These are phyloP conservation scores for Aegilops umbellulata DNA, from an alignment of 176 grass and related monocot species.

Conservation along the genomic window DNA sequence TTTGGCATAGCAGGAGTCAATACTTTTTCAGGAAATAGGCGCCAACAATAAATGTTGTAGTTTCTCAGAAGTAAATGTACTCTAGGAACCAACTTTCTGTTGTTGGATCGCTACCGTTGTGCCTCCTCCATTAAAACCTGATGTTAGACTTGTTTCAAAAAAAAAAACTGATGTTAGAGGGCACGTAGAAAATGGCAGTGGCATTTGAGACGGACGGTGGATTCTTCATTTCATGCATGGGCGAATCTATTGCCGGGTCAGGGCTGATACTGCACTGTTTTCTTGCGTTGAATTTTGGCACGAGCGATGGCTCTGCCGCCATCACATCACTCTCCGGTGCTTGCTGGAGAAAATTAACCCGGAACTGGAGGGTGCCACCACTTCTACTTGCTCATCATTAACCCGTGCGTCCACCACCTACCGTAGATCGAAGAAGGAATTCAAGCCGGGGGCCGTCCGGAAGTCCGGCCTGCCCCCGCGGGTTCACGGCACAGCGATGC, in stretches of 20 bases:
- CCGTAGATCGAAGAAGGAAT: neutral
- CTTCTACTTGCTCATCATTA: neutral
- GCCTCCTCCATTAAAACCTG: too few species aligned
- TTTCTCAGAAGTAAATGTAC: neutral
- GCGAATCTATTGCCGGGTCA: neutral
- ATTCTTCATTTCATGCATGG: neutral
- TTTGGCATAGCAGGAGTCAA: neutral
- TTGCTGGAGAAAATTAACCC: neutral
- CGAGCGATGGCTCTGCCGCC: neutral
- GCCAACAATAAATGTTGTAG: neutral
- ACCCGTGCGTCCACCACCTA: neutral
- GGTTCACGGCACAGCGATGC: slow-evolving; percentile 26
- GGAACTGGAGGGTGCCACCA: neutral
- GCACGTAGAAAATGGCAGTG: too few species aligned
- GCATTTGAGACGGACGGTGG: too few species aligned
- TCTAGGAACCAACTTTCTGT: neutral
- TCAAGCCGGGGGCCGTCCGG: neutral
- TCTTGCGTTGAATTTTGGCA: neutral
- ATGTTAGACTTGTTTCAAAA: too few species aligned
- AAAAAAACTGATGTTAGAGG: too few species aligned
- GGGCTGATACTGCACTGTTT: neutral
- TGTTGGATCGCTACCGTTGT: too few species aligned
- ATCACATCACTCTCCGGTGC: neutral
- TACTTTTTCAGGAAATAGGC: neutral
- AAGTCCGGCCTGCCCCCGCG: neutral